Evolutionary conservation across 2,329 filamentous ascomycete species (phyloP), one percentile per base, ranked within the genome.

Genomic region (Epichloe elymi): DNA sequence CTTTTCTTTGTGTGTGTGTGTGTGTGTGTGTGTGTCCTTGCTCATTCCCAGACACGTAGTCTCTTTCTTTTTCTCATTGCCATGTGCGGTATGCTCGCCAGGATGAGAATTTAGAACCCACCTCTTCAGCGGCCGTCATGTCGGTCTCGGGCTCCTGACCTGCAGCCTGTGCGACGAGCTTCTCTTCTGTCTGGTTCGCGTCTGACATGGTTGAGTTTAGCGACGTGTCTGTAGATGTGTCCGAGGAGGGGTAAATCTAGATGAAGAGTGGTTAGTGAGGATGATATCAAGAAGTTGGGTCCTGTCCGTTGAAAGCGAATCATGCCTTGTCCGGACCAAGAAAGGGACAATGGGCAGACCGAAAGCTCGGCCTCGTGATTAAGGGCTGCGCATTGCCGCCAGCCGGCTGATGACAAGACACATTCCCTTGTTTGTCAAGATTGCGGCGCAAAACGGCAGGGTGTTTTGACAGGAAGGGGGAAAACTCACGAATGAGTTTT

Each of bases 71-170:
- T 43, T 33, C 15, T 42, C 15, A 19, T 41, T 41, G 39, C 3
- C 41, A 15, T 46, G 37, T 49, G 42, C 42, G 42, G 35, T 44
- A 26, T 49, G 37, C 42, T 30, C 48, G 46, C 23, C 41, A 38
- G 35, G 14, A 48, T 23, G 36, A 49, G 41, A 51, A 19, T 43
- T 17, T 40, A n/a, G 23, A 49, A 54, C 51, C 53, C 51, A 53
- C 53, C 54, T 56, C 51, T 56, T 56, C 49, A 51, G 44, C 52
- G n/a, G 54, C 50, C 48, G 53, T 51, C 50, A 54, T 53, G 45
- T 53, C 53, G 17, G 50, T 49, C 33, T 54, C 53, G 14, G 47
- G 46, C 41, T 53, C 47, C 33, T 44, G 47, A n/a, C 49, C 47
- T 15, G 46, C 38, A 46, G 41, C 11, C 46, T 51, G 41, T 43